Percentiles rank a stretch among this genome's conserved stretches.
These are phyloP conservation scores for Entomophthora muscae DNA, from an alignment of 371 early-diverging fungal genomes.

Conservation along the genomic window DNA sequence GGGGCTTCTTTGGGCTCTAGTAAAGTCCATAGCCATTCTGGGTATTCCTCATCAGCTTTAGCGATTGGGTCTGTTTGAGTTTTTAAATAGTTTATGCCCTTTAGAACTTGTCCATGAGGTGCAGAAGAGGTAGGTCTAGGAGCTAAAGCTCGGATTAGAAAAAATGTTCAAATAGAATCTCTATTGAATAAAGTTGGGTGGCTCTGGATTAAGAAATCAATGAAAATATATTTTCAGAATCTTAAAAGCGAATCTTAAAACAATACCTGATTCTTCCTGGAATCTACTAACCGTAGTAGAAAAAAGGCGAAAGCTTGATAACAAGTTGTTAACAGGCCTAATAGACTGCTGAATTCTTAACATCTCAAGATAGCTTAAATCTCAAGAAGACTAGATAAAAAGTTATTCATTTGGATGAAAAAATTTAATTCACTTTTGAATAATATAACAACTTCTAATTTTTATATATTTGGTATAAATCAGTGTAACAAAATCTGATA, in stretches of 20 bases:
- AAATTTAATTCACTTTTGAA: too few species aligned
- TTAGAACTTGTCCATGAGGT: conserved; percentile 59
- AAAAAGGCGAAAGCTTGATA: not conserved
- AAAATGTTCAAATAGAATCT: not conserved
- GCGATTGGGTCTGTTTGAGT: conserved; percentile 76
- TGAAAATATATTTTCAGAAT: not conserved
- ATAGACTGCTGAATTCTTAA: too few species aligned
- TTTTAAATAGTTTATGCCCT: conserved; percentile 68
- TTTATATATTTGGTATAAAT: too few species aligned
- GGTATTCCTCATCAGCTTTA: conserved; percentile 67
- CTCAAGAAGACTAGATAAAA: too few species aligned
- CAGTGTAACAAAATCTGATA: too few species aligned
- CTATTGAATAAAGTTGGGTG: too few species aligned
- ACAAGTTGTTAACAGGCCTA: too few species aligned
- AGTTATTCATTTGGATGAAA: too few species aligned
- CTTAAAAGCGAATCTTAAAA: not conserved
- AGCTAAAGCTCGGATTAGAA: not conserved
- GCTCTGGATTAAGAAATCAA: not conserved
- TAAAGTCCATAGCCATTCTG: conserved; percentile 82
- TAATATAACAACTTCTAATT: too few species aligned
- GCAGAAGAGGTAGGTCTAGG: conserved; percentile 27
- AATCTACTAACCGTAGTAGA: not conserved
- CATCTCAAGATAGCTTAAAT: too few species aligned
- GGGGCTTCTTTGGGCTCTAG: conserved; percentile 33
- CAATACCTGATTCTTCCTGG: not conserved